Conservation (phyloP, 2,329 filamentous ascomycete genomes). For the Aquanectria penicillioides region DNA sequence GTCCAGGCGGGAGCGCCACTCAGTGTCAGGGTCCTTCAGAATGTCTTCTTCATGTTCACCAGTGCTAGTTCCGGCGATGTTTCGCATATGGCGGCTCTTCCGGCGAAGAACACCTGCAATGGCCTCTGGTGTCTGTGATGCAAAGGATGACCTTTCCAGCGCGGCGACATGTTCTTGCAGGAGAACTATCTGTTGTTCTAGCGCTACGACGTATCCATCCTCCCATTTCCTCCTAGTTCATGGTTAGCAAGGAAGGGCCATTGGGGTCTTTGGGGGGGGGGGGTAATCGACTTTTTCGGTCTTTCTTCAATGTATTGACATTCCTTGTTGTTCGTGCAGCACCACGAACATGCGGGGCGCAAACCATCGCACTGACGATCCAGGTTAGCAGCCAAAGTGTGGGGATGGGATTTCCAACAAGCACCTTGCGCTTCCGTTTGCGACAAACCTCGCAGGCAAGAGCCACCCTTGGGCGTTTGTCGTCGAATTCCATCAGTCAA, state of each 20-base stretch:
- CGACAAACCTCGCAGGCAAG: slow-evolving; percentile 8
- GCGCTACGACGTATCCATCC: not conserved
- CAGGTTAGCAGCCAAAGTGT: not conserved
- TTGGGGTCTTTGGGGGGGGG: too few relatives aligned
- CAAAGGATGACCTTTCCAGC: not conserved
- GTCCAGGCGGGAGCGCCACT: too few relatives aligned
- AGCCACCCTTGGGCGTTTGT: too few relatives aligned
- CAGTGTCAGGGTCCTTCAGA: too few relatives aligned
- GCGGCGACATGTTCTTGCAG: not conserved
- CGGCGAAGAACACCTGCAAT: not conserved
- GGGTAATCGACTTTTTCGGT: not conserved
- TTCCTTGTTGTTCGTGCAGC: not conserved
- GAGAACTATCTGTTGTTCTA: not conserved
- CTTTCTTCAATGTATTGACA: not conserved
- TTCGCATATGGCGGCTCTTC: too few relatives aligned
- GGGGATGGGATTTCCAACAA: not conserved
- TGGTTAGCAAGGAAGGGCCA: not conserved
- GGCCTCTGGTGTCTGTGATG: not conserved
- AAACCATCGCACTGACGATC: not conserved
- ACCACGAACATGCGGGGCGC: not conserved
- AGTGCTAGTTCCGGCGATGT: too few relatives aligned
- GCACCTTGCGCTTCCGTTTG: slow-evolving; percentile 3
- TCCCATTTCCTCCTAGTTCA: slow-evolving; percentile 11
- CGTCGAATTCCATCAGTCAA: too few relatives aligned
- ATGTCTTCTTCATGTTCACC: not conserved